Conservation (phyloP, 2,329 filamentous ascomycete species). For the Nectriaceae sp. region DNA sequence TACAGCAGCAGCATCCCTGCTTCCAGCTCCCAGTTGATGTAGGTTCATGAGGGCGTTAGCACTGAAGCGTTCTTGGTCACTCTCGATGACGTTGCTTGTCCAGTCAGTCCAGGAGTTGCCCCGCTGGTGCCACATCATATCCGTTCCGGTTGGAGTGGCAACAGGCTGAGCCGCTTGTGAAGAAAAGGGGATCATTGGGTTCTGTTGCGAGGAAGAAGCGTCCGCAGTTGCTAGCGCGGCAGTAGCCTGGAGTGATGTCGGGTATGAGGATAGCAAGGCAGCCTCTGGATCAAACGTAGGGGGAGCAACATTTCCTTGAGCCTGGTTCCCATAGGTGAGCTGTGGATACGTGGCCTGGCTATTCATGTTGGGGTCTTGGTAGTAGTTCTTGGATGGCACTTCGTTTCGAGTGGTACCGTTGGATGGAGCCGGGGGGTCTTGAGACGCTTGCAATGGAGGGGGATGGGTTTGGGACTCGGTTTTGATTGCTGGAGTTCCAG, state of each 20-base stretch:
- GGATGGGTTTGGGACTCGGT: slow-evolving; percentile 35
- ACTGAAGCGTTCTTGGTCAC: slow-evolving; percentile 51
- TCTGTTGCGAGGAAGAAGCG: slow-evolving; percentile 29
- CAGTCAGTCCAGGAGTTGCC: slow-evolving; percentile 57
- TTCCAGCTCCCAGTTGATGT: slow-evolving; percentile 42
- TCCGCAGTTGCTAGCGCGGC: slow-evolving; percentile 19
- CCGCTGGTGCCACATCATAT: slow-evolving; percentile 36
- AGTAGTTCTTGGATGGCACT: slow-evolving; percentile 32
- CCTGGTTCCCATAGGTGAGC: slow-evolving; percentile 32
- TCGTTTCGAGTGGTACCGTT: slow-evolving; percentile 19
- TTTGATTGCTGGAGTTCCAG: slow-evolving; percentile 38
- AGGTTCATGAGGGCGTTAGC: slow-evolving; percentile 51
- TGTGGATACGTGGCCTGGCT: slow-evolving; percentile 32
- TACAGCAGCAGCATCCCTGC: slow-evolving; percentile 23
- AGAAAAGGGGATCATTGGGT: slow-evolving; percentile 42
- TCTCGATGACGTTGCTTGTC: slow-evolving; percentile 53
- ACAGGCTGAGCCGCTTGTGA: slow-evolving; percentile 41
- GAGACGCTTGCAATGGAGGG: slow-evolving; percentile 20
- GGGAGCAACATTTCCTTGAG: slow-evolving; percentile 21
- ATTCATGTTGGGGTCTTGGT: slow-evolving; percentile 27
- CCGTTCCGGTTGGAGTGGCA: slow-evolving; percentile 23
- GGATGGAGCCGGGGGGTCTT: slow-evolving; percentile 9
- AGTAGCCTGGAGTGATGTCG: slow-evolving; percentile 20
- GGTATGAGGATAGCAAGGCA: slow-evolving; percentile 34
- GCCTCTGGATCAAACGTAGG: slow-evolving; percentile 29